Evolutionary conservation across 2,329 filamentous ascomycete genomes (phyloP), one percentile per base, ranked within the genome.

Genomic region (Trichoderma atrobrunneum): DNA sequence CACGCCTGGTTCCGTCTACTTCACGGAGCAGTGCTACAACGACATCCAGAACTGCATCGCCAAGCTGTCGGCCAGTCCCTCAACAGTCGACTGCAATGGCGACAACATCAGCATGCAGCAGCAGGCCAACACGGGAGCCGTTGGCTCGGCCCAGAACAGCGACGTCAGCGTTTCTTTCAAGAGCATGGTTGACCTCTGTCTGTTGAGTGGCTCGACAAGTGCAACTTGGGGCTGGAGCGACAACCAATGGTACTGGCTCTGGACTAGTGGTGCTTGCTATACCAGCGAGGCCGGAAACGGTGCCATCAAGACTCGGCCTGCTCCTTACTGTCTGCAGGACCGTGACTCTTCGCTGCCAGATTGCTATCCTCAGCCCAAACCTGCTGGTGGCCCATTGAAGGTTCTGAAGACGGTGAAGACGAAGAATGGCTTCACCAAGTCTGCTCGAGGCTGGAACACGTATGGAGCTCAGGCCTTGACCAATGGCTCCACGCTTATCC

Each of bases 21-120:
- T 72, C 32, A 67, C 62, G 1, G 18, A 32, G 8, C 14, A 57
- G 56, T 68, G 62, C 43, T 68, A 71, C 26, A 36, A 51, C 16
- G 62, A 64, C 18, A 48, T 72, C 16, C n/a, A 67, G 28, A 57
- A 61, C 24, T 72, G 69, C 56, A 48, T 63, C n/a, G 11, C 72
- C n/a, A 51, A 71, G 62, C 32, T 68, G 21, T 43, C 48, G n/a
- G 72, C 69, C 54, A 56, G 61, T 39, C 26, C 72, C 12, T 68
- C 34, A 7, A 34, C 43, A 7, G 62, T 71, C 5, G 34, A 67
- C 36, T 72, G 61, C 68, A 39, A 48, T 61, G 62, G 48, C 48
- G 61, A 24, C 36, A 62, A 62, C 36, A 24, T 72, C n/a, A 48
- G 30, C 14, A 70, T 72, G 71, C 65, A 72, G 66, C 71, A 72